Evolutionary conservation across 495 filamentous ascomycete genomes (phyloP).

Genomic region (Aspergillus nidulans): DNA sequence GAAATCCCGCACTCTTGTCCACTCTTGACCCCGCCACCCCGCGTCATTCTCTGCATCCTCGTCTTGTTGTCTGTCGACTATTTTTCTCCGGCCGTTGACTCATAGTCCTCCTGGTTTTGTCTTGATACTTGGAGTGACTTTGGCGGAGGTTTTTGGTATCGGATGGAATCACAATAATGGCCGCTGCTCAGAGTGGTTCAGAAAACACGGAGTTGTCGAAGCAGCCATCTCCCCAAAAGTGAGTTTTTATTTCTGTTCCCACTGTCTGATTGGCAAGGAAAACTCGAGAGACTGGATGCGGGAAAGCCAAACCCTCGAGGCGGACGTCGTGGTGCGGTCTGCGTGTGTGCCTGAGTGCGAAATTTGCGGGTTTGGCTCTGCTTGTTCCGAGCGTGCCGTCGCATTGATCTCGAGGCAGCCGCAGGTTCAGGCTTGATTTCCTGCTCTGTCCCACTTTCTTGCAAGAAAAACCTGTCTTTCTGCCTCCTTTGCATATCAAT

Average conservation of each 20-base stretch:
- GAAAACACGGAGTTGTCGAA: conserved; percentile 49
- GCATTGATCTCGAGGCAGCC: conserved; percentile 1
- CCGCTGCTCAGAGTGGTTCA: conserved; percentile 44
- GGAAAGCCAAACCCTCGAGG: neutral
- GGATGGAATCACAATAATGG: conserved; percentile 46
- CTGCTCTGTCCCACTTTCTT: neutral
- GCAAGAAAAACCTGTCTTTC: neutral
- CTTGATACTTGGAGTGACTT: conserved; percentile 7
- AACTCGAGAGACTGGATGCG: neutral
- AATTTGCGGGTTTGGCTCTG: neutral
- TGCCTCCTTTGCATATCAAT: neutral
- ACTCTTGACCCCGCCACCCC: too few species aligned
- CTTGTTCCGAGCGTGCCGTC: neutral
- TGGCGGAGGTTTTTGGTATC: conserved; percentile 23
- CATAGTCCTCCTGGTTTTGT: neutral
- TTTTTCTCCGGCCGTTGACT: conserved; percentile 3
- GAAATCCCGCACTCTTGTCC: conserved; percentile 8
- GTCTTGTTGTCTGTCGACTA: conserved; percentile 5
- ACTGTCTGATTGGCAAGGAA: neutral
- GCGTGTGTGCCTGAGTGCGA: neutral
- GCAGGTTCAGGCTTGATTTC: neutral
- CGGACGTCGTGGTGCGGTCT: neutral
- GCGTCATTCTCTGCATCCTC: conserved; percentile 8
- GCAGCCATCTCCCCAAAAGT: conserved; percentile 48
- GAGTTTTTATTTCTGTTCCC: conserved; percentile 24